Base-by-base conservation (phyloP, 176 grass and related monocot species). In the Aechmea fasciata region DNA sequence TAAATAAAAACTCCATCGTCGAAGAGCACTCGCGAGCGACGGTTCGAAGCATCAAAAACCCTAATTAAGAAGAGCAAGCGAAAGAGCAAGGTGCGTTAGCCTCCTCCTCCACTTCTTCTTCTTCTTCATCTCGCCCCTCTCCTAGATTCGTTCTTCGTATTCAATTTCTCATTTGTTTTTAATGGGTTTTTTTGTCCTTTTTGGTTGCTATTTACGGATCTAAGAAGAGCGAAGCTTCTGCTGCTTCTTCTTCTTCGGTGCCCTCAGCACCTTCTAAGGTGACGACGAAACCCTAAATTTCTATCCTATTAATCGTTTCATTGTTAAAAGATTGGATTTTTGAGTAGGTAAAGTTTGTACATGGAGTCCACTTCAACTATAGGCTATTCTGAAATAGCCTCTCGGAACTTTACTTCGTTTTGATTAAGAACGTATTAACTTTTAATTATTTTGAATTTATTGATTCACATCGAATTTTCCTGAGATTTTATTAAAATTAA, bases 181-280 rank as follows among this genome's bases (percentile, higher is more conserved):
- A 4, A 47, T 73, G 19, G n/a, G n/a, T 66, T 52, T 28, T 11
- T 3, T 11, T 64, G 12, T 52, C 24, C 1, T 41, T 26, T 57
- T 13, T 25, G 0, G 9, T 14, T 48, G 50, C n/a, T 71, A 29
- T 41, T 50, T 74, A 74, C 64, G 50, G 41, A 49, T 72, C 50
- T 23, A 61, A 89, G 47, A 86, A 76, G 41, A 13, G 13, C 23
- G 68, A 67, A 49, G 33, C 33, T 41, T 3, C 33, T 7, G 71
- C 85, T 1, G 50, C 85, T 11, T 78, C 75, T 52, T 9, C 29
- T 54, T 57, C 84, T n/a, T 51, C 48, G 13, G 57, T 71, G 11
- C 76, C 80, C 52, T 77, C 83, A 53, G 79, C 52, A 51, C 85
- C 80, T 48, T 74, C 90, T 25, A 93, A 89, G 85, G 90, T 89